Evolutionary conservation across 1,139 yeast species (phyloP), one percentile per base, ranked within the genome.

Genomic region (Suhomyces wounanorum): DNA sequence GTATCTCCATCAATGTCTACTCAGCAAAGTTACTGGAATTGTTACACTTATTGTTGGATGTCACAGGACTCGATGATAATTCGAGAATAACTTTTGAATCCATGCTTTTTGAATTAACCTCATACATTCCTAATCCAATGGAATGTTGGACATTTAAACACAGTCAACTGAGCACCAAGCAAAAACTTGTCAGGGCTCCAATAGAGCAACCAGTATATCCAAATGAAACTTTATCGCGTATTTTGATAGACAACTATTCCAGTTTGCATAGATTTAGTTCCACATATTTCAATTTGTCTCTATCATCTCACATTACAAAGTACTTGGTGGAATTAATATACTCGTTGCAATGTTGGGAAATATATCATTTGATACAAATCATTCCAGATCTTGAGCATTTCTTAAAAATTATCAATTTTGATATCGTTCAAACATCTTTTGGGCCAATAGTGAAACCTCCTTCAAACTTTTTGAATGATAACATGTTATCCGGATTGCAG

Each of bases 361-460:
- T 75, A 10, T 75, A 75, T 53, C 81, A 77, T 56, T 62, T 77
- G 23, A 56, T 76, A 9, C 63, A 67, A 44, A 53, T 68, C 21
- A 52, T 75, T 3, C 77, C 79, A 0, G 63, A 68, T 38, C 59
- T 77, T 33, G 69, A 66, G 39, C 61, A 67, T 52, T 73, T 73
- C 52, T 63, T 77, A 49, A 62, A 62, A 48, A 59, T 76, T 36
- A 55, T 72, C 28, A 72, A 64, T 17, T 73, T 77, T 58, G 78
- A 74, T 39, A 62, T 76, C 8, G 59, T 62, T 13, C 68, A 66
- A 30, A 73, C 79, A 2, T 65, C 74, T 1, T 73, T 72, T 55
- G 81, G 81, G 0, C 68, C 72, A 6, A 55, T 77, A 23, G 70
- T 77, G 13, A 63, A 65, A 46, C 81, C 81, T 1, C 81, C 81